Base-by-base conservation (phyloP, 2,329 filamentous ascomycete genomes). In the Monosporascus sp. region DNA sequence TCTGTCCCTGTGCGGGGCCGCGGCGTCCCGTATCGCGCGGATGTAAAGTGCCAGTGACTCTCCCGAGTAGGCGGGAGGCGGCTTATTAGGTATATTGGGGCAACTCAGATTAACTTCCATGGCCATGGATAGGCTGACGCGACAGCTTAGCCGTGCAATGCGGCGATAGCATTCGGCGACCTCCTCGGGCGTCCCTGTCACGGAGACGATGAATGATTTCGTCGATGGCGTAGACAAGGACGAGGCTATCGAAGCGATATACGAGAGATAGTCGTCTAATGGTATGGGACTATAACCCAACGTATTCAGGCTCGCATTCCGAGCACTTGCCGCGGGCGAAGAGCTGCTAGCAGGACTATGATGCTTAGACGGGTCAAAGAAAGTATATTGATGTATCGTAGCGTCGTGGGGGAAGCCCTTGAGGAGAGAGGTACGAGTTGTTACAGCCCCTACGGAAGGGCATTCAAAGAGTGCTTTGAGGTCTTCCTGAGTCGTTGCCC, bases 91-190 rank as follows among this genome's bases (percentile, higher is more conserved):
- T 48, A 92, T 91, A 62, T 93, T 92, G 0, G 89, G 89, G 60
- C 89, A 92, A 35, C 82, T 87, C 31, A 92, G 79, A 64, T 93
- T 93, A 62, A 92, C 75, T 68, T 93, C 89, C 74, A 91, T 81
- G 18, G 83, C 84, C 1, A 89, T 72, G 1, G 76, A 75, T 58
- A 83, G 57, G 1, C 63, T 59, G n/a, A 76, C 54, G 1, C 14
- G 17, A 17, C 20, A 37, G 2, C 17, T 17, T 55, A 55, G 63
- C 47, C 25, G 54, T 53, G 65, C 67, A 54, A 88, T 77, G 15
- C 72, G 68, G 1, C 58, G 55, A 63, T 87, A 86, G 69, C 83
- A 85, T 52, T 70, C 59, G 0, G 72, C 70, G 0, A 90, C 76
- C 11, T 88, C 82, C 0, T 72, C 63, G 0, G 81, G 77, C 0